These are phyloP conservation scores for Mortierella sp. DNA, from an alignment of 371 early-diverging fungal genomes.

Conservation along the genomic window DNA sequence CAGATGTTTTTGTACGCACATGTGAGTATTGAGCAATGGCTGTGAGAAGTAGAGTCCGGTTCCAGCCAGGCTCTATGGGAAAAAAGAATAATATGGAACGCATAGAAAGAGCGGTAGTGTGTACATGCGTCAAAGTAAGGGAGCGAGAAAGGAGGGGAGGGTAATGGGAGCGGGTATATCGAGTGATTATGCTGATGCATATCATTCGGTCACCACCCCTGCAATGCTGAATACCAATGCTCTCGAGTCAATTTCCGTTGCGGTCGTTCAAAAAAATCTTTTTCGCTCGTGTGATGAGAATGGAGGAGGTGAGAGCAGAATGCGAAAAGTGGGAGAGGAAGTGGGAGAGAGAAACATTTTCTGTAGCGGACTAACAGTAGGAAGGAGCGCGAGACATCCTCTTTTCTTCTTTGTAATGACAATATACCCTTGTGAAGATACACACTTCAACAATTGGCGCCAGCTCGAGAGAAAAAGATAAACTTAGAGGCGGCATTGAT, in stretches of 20 bases:
- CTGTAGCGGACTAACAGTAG: neutral
- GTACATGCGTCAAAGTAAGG: neutral
- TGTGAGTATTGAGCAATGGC: neutral
- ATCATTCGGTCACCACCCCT: too few relatives aligned
- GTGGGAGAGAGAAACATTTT: neutral
- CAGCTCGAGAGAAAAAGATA: slow-evolving; percentile 9
- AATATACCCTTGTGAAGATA: neutral
- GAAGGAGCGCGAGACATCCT: neutral
- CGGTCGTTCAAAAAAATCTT: neutral
- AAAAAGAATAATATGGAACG: neutral
- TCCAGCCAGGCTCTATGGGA: neutral
- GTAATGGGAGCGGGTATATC: neutral
- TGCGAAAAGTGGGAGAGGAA: too few relatives aligned
- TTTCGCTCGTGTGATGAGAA: slow-evolving; percentile 8
- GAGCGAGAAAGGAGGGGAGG: neutral
- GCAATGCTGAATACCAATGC: neutral
- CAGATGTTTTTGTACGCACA: neutral
- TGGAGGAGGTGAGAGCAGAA: neutral
- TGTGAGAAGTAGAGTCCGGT: neutral
- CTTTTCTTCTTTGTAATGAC: neutral
- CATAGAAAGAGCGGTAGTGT: neutral
- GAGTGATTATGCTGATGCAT: neutral
- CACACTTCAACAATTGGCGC: neutral
- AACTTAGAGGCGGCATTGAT: neutral
- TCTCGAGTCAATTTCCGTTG: neutral